These are phyloP conservation scores for Gastrolobium bilobum DNA, from an alignment of 306 rosid genomes.

Conservation along the genomic window DNA sequence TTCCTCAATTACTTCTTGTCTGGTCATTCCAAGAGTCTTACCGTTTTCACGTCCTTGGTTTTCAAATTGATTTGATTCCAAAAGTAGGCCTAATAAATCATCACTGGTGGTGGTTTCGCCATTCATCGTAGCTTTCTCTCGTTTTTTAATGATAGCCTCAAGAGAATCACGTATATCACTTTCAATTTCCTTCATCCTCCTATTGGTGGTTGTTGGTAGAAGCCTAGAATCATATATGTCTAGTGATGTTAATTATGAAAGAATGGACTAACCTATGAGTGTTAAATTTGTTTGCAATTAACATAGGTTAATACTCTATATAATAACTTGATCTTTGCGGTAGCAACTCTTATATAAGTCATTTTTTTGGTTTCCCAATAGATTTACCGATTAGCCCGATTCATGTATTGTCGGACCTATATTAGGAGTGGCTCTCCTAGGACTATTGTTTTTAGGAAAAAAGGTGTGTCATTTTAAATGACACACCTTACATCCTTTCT, in stretches of 20 bases:
- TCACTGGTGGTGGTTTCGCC: slow-evolving; percentile 22
- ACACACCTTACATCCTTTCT: too few species aligned
- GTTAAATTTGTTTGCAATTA: background rate
- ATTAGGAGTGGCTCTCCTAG: too few species aligned
- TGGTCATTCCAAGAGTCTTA: slow-evolving; percentile 55
- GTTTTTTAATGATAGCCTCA: slow-evolving; percentile 43
- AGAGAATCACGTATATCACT: slow-evolving; percentile 43
- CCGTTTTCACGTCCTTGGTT: slow-evolving; percentile 45
- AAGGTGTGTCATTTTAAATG: too few species aligned
- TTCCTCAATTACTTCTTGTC: slow-evolving; percentile 58
- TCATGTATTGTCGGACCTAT: too few species aligned
- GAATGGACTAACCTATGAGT: background rate
- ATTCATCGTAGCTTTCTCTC: slow-evolving; percentile 40
- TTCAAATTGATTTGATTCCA: slow-evolving; percentile 56
- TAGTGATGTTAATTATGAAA: background rate
- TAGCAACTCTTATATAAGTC: background rate
- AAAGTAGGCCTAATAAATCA: slow-evolving; percentile 54
- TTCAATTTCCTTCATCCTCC: slow-evolving; percentile 47
- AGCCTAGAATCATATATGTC: slow-evolving; percentile 20
- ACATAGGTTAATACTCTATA: background rate
- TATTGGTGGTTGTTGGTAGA: slow-evolving; percentile 50
- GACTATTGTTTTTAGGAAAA: too few species aligned
- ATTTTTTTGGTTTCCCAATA: background rate
- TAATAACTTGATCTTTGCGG: background rate
- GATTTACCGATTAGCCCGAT: too few species aligned